A percentile compares a stretch with the other conserved stretches of the same genome.
Evolutionary conservation across 1,284 basidiomycete genomes (phyloP).

Genomic region (Pulchroboletus neoregius): DNA sequence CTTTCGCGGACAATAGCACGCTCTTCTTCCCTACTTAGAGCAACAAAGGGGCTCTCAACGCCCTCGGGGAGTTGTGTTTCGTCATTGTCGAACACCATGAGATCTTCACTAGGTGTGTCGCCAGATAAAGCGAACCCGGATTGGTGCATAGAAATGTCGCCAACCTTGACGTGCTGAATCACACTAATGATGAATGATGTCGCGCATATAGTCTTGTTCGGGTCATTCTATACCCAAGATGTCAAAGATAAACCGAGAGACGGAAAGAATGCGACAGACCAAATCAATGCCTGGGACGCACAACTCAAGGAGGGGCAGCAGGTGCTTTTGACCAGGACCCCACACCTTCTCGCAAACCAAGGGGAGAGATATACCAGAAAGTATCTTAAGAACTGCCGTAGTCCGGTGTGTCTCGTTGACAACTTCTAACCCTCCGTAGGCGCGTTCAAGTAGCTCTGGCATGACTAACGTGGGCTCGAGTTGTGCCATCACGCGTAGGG

Average conservation of each 20-base stretch:
- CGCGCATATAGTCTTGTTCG: conserved; percentile 83
- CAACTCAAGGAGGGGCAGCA: conserved; percentile 86
- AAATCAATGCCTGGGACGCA: conserved; percentile 90
- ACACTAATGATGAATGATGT: conserved; percentile 77
- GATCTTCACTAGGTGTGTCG: conserved; percentile 49
- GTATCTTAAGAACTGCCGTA: conserved; percentile 84
- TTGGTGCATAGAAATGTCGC: conserved; percentile 66
- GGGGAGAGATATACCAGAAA: conserved; percentile 79
- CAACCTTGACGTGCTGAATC: conserved; percentile 79
- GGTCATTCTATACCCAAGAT: conserved; percentile 68
- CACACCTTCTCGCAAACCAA: conserved; percentile 78
- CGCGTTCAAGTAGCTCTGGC: conserved; percentile 89
- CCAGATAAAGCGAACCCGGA: conserved; percentile 51
- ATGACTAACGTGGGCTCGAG: conserved; percentile 88
- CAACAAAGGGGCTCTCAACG: conserved; percentile 48
- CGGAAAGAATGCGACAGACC: conserved; percentile 38
- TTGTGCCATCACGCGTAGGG: conserved; percentile 70
- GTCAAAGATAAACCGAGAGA: conserved; percentile 5
- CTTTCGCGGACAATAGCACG: conserved; percentile 71
- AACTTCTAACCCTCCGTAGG: conserved; percentile 87
- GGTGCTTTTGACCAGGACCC: conserved; percentile 83
- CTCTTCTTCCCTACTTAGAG: conserved; percentile 67
- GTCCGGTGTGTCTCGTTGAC: conserved; percentile 95
- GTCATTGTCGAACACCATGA: conserved; percentile 51
- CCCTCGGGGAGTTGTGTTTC: conserved; percentile 50